phyloP scores from a whole-genome alignment of 176 grass and related monocot genomes.

The Paspalum vaginatum region DNA sequence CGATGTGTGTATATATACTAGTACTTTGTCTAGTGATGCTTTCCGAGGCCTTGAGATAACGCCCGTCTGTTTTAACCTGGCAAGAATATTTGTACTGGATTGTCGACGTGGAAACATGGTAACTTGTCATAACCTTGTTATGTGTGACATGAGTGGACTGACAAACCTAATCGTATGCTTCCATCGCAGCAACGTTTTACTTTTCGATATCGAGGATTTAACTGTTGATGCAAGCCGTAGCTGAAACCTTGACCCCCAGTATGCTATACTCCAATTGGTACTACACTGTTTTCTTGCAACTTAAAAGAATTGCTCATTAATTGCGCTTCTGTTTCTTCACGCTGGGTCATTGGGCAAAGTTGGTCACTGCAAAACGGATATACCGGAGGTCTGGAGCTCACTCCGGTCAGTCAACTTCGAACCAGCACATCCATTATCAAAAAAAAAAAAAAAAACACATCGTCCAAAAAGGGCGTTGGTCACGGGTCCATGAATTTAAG shows the following conservation, averaged over 20 bases:
- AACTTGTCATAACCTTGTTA: not conserved
- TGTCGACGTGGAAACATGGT: not conserved
- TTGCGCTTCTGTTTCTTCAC: too few relatives aligned
- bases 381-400: too few relatives aligned
- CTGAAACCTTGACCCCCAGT: not conserved
- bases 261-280: too few relatives aligned
- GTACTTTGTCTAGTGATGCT: slow-evolving; percentile 34
- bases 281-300: too few relatives aligned
- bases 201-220: not conserved
- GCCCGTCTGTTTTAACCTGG: slow-evolving; percentile 21
- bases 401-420: not conserved
- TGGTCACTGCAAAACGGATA: too few relatives aligned
- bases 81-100: slow-evolving; percentile 24
- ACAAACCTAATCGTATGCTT: not conserved
- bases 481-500: too few relatives aligned
- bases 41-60: slow-evolving; percentile 16
- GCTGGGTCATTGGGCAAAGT: too few relatives aligned
- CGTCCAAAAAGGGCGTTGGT: not conserved
- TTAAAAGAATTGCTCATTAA: too few relatives aligned
- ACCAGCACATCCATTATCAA: too few relatives aligned
- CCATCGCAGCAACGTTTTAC: not conserved
- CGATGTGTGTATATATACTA: slow-evolving; percentile 42
- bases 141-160: not conserved
- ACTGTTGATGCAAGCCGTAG: not conserved
- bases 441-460: too few relatives aligned